Evolutionary conservation across 192 early-diverging fungal genomes (phyloP).

Genomic region (Mortierella hygrophila): DNA sequence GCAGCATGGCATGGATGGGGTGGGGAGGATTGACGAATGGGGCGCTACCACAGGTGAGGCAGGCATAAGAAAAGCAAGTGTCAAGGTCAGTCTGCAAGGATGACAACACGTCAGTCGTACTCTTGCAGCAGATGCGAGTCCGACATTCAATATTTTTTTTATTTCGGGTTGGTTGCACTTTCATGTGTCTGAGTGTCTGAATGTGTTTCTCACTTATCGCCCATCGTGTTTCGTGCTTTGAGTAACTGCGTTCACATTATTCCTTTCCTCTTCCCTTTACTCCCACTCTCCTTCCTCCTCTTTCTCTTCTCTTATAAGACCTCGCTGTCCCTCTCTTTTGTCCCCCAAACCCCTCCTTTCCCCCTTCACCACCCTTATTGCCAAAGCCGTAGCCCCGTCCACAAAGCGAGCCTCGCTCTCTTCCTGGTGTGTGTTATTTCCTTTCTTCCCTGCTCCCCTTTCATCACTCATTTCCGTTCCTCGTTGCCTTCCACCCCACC

Average conservation of each 20-base stretch:
- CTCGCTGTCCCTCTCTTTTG: neutral
- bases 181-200: constrained; percentile 11
- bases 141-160: neutral
- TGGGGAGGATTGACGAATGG: neutral
- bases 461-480: no score
- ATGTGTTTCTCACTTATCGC: neutral
- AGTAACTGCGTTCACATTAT: neutral
- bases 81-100: neutral
- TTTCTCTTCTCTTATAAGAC: neutral
- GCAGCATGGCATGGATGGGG: neutral
- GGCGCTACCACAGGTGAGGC: neutral
- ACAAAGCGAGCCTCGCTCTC: constrained; percentile 1
- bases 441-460: neutral
- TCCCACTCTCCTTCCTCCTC: neutral
- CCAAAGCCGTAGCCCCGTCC: neutral
- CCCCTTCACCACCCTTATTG: neutral
- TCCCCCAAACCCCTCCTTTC: neutral
- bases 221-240: neutral
- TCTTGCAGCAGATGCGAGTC: neutral
- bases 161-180: constrained; percentile 4
- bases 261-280: neutral
- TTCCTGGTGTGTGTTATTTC: neutral
- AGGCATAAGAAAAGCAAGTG: neutral
- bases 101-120: neutral
- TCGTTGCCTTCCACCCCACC: neutral